Evolutionary conservation across 73 alveolate genomes (phyloP).

Genomic region (Loxodes magnus): DNA sequence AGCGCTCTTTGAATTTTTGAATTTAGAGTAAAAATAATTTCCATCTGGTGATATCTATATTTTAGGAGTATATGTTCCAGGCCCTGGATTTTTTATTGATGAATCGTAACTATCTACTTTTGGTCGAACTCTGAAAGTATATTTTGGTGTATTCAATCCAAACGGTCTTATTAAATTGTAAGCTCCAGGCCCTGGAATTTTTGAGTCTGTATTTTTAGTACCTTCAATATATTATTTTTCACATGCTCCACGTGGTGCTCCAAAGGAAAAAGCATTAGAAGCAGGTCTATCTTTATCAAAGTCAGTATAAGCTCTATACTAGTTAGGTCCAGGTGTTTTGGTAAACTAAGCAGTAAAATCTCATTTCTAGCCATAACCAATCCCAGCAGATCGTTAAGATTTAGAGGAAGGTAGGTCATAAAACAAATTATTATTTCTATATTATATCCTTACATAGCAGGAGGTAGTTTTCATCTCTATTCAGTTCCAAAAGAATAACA

Average conservation of each 20-base stretch:
- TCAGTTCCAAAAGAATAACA: no score
- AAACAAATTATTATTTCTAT: neutral
- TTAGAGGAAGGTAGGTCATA: neutral
- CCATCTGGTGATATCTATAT: no score
- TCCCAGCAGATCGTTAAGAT: neutral
- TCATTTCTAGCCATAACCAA: slow-evolving; percentile 2
- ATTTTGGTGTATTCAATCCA: neutral
- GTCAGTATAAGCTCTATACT: neutral
- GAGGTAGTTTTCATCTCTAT: no score
- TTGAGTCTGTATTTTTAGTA: slow-evolving; percentile 6
- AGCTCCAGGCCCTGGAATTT: slow-evolving; percentile 8
- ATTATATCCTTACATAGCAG: no score
- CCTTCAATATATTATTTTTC: slow-evolving; percentile 24
- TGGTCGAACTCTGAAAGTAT: neutral
- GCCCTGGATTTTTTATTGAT: neutral
- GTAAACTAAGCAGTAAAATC: no score
- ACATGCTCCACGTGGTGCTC: slow-evolving; percentile 24
- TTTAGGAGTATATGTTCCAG: slow-evolving; percentile 1
- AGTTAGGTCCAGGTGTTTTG: slow-evolving; percentile 2
- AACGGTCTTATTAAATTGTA: neutral
- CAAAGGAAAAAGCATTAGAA: slow-evolving; percentile 27
- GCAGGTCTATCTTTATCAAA: neutral
- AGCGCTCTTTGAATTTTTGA: no score
- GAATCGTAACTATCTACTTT: neutral
- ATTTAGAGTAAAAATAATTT: no score